These are phyloP conservation scores for Meyerozyma elateridarum DNA, from an alignment of 1,139 yeast genomes.

Conservation along the genomic window DNA sequence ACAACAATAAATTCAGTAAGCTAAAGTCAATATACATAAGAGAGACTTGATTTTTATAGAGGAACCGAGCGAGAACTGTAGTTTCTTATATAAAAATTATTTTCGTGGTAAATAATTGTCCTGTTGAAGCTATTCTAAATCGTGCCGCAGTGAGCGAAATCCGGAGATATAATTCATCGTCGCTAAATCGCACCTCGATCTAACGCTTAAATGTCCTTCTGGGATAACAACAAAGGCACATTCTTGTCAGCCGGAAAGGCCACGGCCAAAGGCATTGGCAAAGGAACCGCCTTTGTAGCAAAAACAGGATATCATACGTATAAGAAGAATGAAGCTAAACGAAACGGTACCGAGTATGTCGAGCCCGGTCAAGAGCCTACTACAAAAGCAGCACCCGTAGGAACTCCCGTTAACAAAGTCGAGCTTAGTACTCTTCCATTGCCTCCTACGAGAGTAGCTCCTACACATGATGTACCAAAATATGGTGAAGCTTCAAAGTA, in stretches of 20 bases:
- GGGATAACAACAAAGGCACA: constrained; percentile 50
- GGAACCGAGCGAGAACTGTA: no score
- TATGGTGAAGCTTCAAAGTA: constrained; percentile 3
- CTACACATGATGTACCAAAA: neutral
- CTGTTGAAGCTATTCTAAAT: no score
- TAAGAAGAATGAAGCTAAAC: constrained; percentile 28
- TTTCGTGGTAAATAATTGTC: no score
- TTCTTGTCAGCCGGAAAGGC: constrained; percentile 45
- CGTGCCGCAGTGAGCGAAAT: no score
- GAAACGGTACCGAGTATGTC: constrained; percentile 17
- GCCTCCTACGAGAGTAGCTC: constrained; percentile 2
- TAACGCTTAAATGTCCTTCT: constrained; percentile 38
- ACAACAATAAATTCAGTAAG: no score
- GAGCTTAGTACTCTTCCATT: constrained; percentile 1
- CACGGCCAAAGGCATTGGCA: constrained; percentile 46
- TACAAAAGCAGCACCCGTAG: constrained; percentile 7
- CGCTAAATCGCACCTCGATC: no score
- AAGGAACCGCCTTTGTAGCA: constrained; percentile 42
- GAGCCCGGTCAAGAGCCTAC: constrained; percentile 9
- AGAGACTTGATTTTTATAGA: no score
- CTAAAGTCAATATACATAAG: no score
- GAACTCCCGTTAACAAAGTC: neutral
- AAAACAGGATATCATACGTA: constrained; percentile 49
- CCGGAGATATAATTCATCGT: no score
- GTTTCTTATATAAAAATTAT: no score